Conservation (phyloP, 148 eudicot species). For the Suaeda aralocaspica region DNA sequence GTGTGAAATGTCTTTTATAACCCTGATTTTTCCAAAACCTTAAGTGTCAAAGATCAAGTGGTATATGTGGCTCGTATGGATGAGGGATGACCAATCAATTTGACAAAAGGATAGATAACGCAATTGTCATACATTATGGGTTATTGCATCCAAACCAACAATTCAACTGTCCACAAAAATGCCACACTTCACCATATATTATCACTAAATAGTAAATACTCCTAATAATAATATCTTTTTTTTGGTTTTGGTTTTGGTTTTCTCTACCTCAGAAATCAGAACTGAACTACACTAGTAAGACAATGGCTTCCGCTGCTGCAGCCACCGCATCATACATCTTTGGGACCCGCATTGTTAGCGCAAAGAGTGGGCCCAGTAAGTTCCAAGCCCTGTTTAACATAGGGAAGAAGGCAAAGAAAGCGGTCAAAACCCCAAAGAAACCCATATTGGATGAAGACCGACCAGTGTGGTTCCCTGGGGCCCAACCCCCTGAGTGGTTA, state of each 20-base stretch:
- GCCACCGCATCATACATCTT: slow-evolving; percentile 65
- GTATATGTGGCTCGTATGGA: no score
- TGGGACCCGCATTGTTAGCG: slow-evolving; percentile 52
- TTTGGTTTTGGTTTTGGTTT: no score
- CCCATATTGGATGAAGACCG: slow-evolving; percentile 36
- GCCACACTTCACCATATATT: slow-evolving; percentile 18
- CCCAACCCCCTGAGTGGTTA: slow-evolving; percentile 63
- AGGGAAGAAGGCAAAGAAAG: slow-evolving; percentile 51
- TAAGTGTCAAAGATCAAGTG: no score
- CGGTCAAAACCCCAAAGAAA: slow-evolving; percentile 30
- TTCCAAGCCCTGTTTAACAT: slow-evolving; percentile 63
- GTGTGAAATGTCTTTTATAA: no score
- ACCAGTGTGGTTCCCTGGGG: slow-evolving; percentile 87
- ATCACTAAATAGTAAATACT: background rate
- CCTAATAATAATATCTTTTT: no score
- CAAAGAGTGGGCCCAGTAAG: slow-evolving; percentile 31
- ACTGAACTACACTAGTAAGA: no score
- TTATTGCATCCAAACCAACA: background rate
- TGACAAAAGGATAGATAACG: slow-evolving; percentile 5
- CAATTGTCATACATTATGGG: no score
- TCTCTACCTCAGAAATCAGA: no score
- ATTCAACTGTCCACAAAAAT: slow-evolving; percentile 21
- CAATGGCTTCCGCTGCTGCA: slow-evolving; percentile 48
- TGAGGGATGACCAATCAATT: slow-evolving; percentile 24
- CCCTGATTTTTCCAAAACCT: no score